Percentiles rank a stretch among this genome's conserved stretches.
These are phyloP conservation scores for Tripterygium wilfordii DNA, from an alignment of 177 flowering plant species.

Conservation along the genomic window DNA sequence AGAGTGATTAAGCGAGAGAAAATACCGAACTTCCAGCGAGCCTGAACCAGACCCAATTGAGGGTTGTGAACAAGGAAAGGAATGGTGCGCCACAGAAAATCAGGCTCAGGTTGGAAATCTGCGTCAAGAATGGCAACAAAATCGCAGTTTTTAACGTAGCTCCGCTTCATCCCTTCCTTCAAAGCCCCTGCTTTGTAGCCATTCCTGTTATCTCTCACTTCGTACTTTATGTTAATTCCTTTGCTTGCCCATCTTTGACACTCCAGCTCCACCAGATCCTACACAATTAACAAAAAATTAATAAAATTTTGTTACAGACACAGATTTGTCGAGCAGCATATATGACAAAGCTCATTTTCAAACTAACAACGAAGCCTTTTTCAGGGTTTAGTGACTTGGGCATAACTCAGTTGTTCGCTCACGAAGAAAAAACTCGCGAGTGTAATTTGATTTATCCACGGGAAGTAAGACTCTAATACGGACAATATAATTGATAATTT, in stretches of 20 bases:
- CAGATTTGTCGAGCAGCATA: no score
- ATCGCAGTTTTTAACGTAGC: slow-evolving; percentile 72
- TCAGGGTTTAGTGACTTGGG: no score
- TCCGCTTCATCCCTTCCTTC: slow-evolving; percentile 64
- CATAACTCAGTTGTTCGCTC: no score
- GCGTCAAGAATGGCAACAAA: slow-evolving; percentile 71
- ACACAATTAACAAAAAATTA: background rate
- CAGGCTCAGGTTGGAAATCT: slow-evolving; percentile 68
- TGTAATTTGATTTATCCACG: no score
- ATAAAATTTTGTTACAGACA: no score
- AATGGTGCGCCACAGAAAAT: slow-evolving; percentile 53
- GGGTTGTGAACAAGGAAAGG: slow-evolving; percentile 69
- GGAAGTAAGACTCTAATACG: no score
- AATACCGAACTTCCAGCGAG: slow-evolving; percentile 78
- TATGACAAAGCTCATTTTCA: no score
- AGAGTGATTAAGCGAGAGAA: background rate
- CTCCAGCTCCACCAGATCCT: slow-evolving; percentile 52
- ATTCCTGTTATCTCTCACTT: slow-evolving; percentile 52
- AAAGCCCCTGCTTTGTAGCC: slow-evolving; percentile 92
- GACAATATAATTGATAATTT: no score
- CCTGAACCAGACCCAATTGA: slow-evolving; percentile 55
- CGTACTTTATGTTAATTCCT: slow-evolving; percentile 65
- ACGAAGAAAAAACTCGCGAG: no score
- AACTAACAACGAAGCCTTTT: no score
- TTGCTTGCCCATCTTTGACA: slow-evolving; percentile 78